Evolutionary conservation across 257 asterid species (phyloP).

Genomic region (Solanum neorickii): DNA sequence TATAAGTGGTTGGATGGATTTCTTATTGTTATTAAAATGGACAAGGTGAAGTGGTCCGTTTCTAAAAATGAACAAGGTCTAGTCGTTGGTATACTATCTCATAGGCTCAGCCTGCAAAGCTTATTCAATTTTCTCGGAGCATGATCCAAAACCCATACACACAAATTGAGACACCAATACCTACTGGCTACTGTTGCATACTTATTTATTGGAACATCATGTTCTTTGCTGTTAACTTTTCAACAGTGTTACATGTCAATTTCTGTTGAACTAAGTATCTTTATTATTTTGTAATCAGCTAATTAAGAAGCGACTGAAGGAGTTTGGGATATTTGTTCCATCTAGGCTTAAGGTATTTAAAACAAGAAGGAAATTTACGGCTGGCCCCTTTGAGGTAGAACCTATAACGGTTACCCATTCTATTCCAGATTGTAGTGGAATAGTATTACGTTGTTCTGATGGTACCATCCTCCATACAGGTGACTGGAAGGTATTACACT

Average conservation of each 20-base stretch:
- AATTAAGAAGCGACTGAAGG: conserved; percentile 87
- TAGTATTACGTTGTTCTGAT: conserved; percentile 94
- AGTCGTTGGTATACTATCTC: not conserved
- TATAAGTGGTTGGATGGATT: not conserved
- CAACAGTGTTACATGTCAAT: not conserved
- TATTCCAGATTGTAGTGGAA: conserved; percentile 96
- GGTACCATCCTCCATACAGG: conserved; percentile 99
- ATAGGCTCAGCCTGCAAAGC: not conserved
- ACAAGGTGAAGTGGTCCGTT: not conserved
- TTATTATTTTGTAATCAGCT: conserved; percentile 45
- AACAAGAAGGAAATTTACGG: conserved; percentile 66
- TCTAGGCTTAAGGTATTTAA: conserved; percentile 85
- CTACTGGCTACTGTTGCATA: not conserved
- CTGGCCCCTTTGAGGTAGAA: conserved; percentile 97
- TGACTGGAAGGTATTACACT: conserved; percentile 85
- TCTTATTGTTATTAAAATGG: not conserved
- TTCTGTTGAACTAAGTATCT: not conserved
- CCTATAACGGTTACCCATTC: conserved; percentile 94
- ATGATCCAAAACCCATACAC: not conserved
- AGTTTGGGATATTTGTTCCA: conserved; percentile 87
- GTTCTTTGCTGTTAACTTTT: not conserved
- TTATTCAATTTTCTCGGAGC: not conserved
- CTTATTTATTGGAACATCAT: not conserved
- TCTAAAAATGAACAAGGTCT: not conserved
- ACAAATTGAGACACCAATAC: not conserved